Base-by-base conservation (phyloP, 2,329 filamentous ascomycete genomes). In the Alternaria longipes region DNA sequence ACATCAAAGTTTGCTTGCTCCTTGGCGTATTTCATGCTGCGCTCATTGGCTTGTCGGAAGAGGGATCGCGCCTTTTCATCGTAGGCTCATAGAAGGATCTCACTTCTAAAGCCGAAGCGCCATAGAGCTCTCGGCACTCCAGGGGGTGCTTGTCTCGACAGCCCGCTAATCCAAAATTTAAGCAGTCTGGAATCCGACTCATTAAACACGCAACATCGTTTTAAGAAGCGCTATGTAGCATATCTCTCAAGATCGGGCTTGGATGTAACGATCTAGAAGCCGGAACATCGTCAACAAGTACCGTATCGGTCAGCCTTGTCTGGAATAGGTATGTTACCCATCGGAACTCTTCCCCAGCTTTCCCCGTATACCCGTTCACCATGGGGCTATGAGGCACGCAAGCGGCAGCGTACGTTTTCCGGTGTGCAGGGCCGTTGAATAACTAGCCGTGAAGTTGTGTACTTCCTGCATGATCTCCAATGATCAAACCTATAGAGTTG, bases 1-100 rank as follows among this genome's bases (percentile, higher is more conserved):
- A 49, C 28, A 38, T 36, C 42, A 20, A 50, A 42, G 55, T 62
- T 62, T 64, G 64, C 62, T 62, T 44, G 32, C 44, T 40, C 51
- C 62, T 60, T 65, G 60, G 64, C 59, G 34, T 28, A 8, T 34
- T 28, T 14, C 40, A 30, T 24, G 42, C 45, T 30, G 40, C 26
- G 32, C 30, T 24, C 32, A 57, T 47, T 54, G 54, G 36, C 40
- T 20, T 18, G 24, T 55, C 34, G 18, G 38, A 18, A 30, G 16
- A 51, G 14, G 18, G 36, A 26, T 20, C 24, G 12, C 34, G n/a
- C 20, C 46, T 26, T 26, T 7, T 7, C 54, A 24, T 49, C 12
- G 45, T 24, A 20, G 41, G 30, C 32, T 20, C 41, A 47, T 16
- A 51, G 54, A 30, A 8, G 2, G 14, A 22, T n/a, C 20, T 22